Base-by-base conservation (phyloP, 345 rosid genomes). In the Turnera subulata region DNA sequence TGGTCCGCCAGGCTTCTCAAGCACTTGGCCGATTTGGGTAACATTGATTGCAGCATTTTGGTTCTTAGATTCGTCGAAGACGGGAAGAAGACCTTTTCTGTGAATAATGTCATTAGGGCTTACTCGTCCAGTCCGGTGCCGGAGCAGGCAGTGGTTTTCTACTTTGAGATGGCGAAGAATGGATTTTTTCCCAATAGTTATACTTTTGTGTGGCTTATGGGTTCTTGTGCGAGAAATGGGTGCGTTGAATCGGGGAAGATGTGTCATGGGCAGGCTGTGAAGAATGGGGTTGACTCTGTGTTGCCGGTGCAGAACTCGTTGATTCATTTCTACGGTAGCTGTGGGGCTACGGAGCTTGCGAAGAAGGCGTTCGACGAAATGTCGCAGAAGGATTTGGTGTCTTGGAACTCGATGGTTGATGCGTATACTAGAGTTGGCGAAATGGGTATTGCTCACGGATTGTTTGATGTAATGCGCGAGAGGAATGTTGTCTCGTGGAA, bases 151-250 rank as follows among this genome's bases (percentile, higher is more conserved):
- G 46, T 78, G 42, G 60, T 58, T 35, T 81, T 83, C 37, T 83
- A 78, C 65, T 74, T 80, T n/a, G 70, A 73, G 49, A 73, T 78
- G 73, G 24, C 72, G 51, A 49, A 50, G 61, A 51, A 46, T 63
- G 86, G 86, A 4, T 79, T 85, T 60, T 47, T 47, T 37, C 89
- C 96, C 13, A 88, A 88, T 59, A 66, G 82, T 42, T 83, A 78
- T 64, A 76, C 79, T 43, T 88, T 79, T 65, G 78, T 81, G 37
- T 78, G 82, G 8, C 75, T 88, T 42, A 21, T 85, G 32, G 61
- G 78, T 38, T 65, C 69, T 68, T 73, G 88, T 56, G 75, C 73
- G 14, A 81, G 61, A 66, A 51, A 60, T 2, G 46, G 52, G 1
- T 77, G 86, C 44, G 37, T 62, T 61, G 74, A 61, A 63, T 69